These are phyloP conservation scores for Kregervanrija delftensis DNA, from an alignment of 805 yeast species.

Conservation along the genomic window DNA sequence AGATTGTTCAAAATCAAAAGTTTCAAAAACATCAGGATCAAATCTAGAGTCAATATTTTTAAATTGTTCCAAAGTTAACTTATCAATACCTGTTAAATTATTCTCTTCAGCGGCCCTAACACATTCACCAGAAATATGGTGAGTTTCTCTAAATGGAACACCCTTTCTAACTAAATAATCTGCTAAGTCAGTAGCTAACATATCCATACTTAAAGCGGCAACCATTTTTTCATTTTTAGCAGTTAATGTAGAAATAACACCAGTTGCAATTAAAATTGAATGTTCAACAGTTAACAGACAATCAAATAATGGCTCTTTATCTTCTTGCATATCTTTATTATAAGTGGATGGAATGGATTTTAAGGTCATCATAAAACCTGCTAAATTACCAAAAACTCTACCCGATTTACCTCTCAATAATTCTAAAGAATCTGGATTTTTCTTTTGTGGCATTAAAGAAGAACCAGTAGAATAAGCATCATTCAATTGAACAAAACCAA, in stretches of 20 bases:
- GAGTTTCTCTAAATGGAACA: constrained; percentile 98
- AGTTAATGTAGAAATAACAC: constrained; percentile 82
- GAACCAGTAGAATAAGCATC: constrained; percentile 99
- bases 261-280: constrained; percentile 90
- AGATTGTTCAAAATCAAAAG: constrained; percentile 87
- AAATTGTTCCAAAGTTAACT: constrained; percentile 72
- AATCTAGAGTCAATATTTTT: constrained; percentile 76
- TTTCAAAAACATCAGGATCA: constrained; percentile 68
- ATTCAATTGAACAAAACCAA: constrained; percentile 86
- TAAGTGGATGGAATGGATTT: constrained; percentile 98
- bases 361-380: constrained; percentile 94
- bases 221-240: constrained; percentile 74
- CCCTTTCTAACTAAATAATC: constrained; percentile 97
- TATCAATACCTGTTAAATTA: constrained; percentile 76
- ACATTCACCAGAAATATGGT: constrained; percentile 97
- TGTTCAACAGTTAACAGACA: constrained; percentile 85
- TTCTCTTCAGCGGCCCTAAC: constrained; percentile 84
- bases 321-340: constrained; percentile 98
- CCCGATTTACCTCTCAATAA: constrained; percentile 95
- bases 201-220: constrained; percentile 92
- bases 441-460: constrained; percentile 98
- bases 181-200: constrained; percentile 98
- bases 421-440: constrained; percentile 95
- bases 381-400: constrained; percentile 88
- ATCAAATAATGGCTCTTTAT: constrained; percentile 97